Evolutionary conservation across 164 flowering plant species (phyloP).

Genomic region (Magnolia sinica): DNA sequence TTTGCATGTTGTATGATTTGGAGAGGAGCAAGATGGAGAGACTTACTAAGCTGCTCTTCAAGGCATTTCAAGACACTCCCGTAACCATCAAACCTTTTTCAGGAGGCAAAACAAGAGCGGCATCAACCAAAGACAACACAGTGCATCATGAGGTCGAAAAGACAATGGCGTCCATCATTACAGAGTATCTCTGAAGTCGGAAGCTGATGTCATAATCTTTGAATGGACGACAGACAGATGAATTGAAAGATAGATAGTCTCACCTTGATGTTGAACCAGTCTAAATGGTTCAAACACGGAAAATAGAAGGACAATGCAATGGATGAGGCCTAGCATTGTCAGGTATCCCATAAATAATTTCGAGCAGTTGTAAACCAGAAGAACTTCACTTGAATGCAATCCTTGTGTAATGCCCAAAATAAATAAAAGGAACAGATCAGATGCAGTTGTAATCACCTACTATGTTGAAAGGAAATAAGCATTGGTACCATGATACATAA

Average conservation of each 20-base stretch:
- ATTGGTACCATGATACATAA: neutral
- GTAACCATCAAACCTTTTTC: neutral
- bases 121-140: constrained; percentile 39
- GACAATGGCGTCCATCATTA: constrained; percentile 82
- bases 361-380: neutral
- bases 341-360: neutral
- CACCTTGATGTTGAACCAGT: neutral
- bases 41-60: no score
- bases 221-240: neutral
- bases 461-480: neutral
- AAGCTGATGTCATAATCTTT: neutral
- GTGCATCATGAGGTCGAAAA: constrained; percentile 45
- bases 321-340: neutral
- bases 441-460: constrained; percentile 3
- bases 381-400: neutral
- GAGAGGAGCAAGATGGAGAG: no score
- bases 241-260: neutral
- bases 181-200: constrained; percentile 85
- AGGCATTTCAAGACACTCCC: no score
- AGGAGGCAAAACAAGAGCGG: constrained; percentile 38
- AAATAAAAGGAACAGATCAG: neutral
- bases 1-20: no score
- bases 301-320: neutral
- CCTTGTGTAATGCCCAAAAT: constrained; percentile 1
- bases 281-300: constrained; percentile 1